Evolutionary conservation across 1,284 basidiomycete genomes (phyloP), one percentile per base, ranked within the genome.

Genomic region (Xerocomus subilludens): DNA sequence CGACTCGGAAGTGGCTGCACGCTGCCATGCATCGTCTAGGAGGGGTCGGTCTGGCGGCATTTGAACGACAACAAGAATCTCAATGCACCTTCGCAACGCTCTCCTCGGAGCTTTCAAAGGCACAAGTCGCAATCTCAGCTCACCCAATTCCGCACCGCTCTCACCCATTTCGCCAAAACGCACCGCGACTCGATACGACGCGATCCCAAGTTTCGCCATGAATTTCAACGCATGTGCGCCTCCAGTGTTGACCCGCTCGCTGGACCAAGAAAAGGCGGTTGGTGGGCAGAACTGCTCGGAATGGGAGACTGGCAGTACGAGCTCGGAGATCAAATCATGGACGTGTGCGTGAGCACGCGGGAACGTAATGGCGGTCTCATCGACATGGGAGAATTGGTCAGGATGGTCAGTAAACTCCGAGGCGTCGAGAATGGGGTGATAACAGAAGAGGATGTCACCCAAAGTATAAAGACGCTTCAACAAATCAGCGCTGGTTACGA

Each of bases 161-260:
- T 99, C 67, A 86, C 91, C 16, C 88, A 89, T 73, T 99, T 99
- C 81, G 96, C 97, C 1, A 87, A 90, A 11, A 90, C 90, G 21
- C 97, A 99, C 83, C 92, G 96, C 33, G 90, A 93, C 63, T 92
- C 94, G 73, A 99, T 99, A 81, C 90, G 91, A 73, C 89, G 89
- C 71, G 95, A 98, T 80, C 95, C 98, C 3, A 89, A 90, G 5
- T 98, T 99, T 82, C 90, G 98, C 5, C 94, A 94, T 87, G 94
- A 93, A 25, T 99, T 99, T 85, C 96, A 97, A 80, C 93, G 95
- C 74, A 98, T 99, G 96, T 99, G 98, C 83, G 91, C 94, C 3
- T 93, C 93, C 71, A 97, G 96, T 38, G 96, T 99, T 30, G 98
- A 99, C 83, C 98, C 98, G 2, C 90, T 99, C 30, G 94, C 94